Evolutionary conservation across 768 basidiomycete genomes (phyloP), one percentile per base, ranked within the genome.

Genomic region (Boletus pseudopeckii): DNA sequence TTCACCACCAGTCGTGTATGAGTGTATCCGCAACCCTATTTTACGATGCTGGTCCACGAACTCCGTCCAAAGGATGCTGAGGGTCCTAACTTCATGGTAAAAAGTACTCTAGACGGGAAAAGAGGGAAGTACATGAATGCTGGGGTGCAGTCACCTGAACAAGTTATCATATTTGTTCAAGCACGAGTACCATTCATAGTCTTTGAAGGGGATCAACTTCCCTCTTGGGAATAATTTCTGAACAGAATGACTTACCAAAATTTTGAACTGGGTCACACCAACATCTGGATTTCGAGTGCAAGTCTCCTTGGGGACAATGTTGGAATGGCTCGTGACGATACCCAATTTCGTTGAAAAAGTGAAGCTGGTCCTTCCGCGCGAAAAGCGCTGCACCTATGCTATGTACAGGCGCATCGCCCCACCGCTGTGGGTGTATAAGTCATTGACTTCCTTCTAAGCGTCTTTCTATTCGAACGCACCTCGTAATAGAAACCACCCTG

Each of bases 401-500:
- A 61, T 92, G 92, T 0, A 94, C 86, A 0, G 90, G 90, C 1
- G 91, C 92, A 66, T 92, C 92, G 28, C 92, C 91, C 89, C 88
- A 88, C 38, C 86, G 78, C 80, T 88, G 48, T 32, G 7, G 28
- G 33, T 18, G 26, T 26, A 24, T 33, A 17, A 49, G 42, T 39
- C 20, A 43, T 45, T 18, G 11, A 36, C 52, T 7, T 38, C 36
- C 36, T 11, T 22, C n/a, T 22, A 18, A 40, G 7, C 32, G n/a
- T 37, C 13, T 18, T 38, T 38, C 37, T 15, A 57, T 48, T 24
- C 14, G 11, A 32, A 65, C 74, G 10, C 28, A 87, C 88, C 83
- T 93, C 92, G 63, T 93, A 94, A 73, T 94, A 94, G 71, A 95
- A 93, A 5, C 93, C 93, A 37, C 93, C 93, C 44, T 82, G 81